Evolutionary conservation across 164 flowering plant species (phyloP), one percentile per base, ranked within the genome.

Genomic region (Brasenia schreberi): DNA sequence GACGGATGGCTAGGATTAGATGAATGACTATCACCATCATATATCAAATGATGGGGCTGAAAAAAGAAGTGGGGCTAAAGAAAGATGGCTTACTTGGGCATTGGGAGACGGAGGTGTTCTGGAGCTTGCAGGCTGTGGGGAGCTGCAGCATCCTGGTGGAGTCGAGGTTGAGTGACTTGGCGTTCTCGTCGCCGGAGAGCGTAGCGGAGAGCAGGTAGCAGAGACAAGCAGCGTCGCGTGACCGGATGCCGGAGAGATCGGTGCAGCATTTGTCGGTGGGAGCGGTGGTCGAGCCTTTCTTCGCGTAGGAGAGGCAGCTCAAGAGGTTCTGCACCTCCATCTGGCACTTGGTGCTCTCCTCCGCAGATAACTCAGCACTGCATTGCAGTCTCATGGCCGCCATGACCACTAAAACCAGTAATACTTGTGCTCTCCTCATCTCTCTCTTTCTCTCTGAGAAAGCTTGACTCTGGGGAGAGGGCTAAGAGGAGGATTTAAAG

Each of bases 241-340:
- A 73, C 72, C 71, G 80, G 0, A 87, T 76, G 0, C 67, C 77
- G 42, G 68, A 62, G 67, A 77, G 80, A 44, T 84, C 6, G 3
- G 14, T 59, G 68, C 97, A 91, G 64, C 97, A 91, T 16, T 81
- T 77, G 18, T 71, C 70, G 5, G 82, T 53, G 62, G 96, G 96
- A 19, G 69, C 18, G 39, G 70, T 60, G 61, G 74, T 78, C 69
- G 78, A 83, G 4, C 39, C 39, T 56, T 80, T 89, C 23, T 83
- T 80, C 61, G 82, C 86, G 71, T 62, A 91, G 39, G 59, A n/a
- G 67, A 91, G 68, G 70, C 97, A 91, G 12, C 14, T 9, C 53
- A 67, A 65, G 74, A 85, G 76, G 77, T 85, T 84, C 18, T 67
- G 39, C 19, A 88, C 65, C 58, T 71, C 78, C 0, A 10, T 17